Evolutionary conservation across 495 filamentous ascomycete genomes (phyloP).

Genomic region (Baudoinia panamericana): DNA sequence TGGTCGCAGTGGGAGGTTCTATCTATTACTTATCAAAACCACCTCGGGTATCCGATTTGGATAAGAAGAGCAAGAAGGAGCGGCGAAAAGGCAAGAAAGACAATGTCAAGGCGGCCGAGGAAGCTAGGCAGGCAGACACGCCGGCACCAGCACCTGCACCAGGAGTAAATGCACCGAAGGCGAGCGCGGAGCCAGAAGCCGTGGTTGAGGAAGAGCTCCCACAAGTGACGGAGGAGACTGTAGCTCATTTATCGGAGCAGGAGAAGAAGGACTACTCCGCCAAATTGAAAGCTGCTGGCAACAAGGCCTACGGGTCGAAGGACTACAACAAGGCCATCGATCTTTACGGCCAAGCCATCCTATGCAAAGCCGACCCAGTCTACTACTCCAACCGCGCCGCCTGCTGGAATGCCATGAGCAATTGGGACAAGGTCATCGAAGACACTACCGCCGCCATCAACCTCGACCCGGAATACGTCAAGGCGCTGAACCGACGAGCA

Average conservation of each 20-base stretch:
- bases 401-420: constrained; percentile 80
- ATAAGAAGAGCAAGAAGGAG: constrained; percentile 49
- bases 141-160: constrained; percentile 11
- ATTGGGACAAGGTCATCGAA: constrained; percentile 94
- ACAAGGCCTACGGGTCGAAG: constrained; percentile 89
- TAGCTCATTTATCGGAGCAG: constrained; percentile 51
- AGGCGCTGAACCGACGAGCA: constrained; percentile 89
- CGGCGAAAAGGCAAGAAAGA: constrained; percentile 41
- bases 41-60: constrained; percentile 4
- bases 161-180: no score
- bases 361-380: constrained; percentile 94
- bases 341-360: constrained; percentile 84
- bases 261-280: constrained; percentile 69
- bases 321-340: constrained; percentile 85
- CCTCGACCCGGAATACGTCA: constrained; percentile 90
- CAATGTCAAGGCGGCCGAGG: constrained; percentile 59
- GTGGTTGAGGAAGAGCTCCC: constrained; percentile 67
- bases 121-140: constrained; percentile 36
- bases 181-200: constrained; percentile 38
- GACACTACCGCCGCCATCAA: constrained; percentile 89
- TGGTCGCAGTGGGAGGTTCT: constrained; percentile 81
- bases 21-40: constrained; percentile 63
- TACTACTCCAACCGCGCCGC: constrained; percentile 98
- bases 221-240: constrained; percentile 66
- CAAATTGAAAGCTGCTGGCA: constrained; percentile 87